Conservation (phyloP, 345 rosid species). For the Nephelium lappaceum region DNA sequence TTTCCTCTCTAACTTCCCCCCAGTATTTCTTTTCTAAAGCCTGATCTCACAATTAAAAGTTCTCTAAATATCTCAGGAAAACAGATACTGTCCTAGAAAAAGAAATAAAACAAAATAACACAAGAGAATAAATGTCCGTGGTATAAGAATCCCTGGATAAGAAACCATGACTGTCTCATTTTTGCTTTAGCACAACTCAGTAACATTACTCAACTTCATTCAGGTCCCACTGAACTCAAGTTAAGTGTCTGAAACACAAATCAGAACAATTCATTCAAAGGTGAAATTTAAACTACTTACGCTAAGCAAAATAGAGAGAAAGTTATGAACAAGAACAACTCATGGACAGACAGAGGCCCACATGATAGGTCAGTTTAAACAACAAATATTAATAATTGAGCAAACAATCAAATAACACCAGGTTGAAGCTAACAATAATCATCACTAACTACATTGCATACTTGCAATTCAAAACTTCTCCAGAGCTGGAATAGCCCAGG, state of each 20-base stretch:
- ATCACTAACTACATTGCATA: slow-evolving; percentile 37
- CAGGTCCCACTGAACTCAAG: neutral
- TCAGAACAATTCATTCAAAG: neutral
- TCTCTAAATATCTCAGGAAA: too few species aligned
- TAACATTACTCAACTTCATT: neutral
- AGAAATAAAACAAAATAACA: too few species aligned
- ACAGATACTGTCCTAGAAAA: too few species aligned
- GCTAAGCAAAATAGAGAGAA: neutral
- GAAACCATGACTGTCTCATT: neutral
- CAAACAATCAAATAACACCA: slow-evolving; percentile 1
- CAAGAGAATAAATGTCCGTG: too few species aligned
- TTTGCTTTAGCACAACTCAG: slow-evolving; percentile 6
- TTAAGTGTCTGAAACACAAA: neutral
- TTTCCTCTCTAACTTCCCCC: neutral
- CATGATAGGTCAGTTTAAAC: neutral
- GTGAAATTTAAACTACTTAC: neutral
- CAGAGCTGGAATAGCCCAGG: slow-evolving; percentile 92
- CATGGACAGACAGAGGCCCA: neutral
- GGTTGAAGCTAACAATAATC: neutral
- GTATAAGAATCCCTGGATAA: neutral
- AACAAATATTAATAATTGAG: neutral
- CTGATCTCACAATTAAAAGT: neutral
- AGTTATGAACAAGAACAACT: neutral
- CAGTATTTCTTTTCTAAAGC: neutral
- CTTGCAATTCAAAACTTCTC: slow-evolving; percentile 99